Evolutionary conservation across 139 green algal species (phyloP), one percentile per base, ranked within the genome.

Genomic region (Chlorella sp.): DNA sequence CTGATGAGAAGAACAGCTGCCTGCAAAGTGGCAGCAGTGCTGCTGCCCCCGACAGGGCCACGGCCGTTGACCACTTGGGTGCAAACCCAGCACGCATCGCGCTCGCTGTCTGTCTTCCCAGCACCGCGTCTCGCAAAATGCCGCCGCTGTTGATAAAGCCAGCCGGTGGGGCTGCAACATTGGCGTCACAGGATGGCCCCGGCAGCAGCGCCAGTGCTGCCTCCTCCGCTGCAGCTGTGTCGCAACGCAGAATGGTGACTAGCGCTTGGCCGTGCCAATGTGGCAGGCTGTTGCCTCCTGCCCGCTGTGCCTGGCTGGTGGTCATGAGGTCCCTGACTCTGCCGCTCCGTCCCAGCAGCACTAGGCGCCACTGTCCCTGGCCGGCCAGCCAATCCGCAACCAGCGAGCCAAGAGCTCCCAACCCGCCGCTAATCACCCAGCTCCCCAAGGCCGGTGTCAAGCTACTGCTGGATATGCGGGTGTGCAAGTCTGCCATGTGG

Each of bases 71-170:
- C 11, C 87, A 42, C 82, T 94, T 95, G 41, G 89, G 77, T 1
- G 82, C 86, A 59, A 82, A 74, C 15, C 87, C 80, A 8, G 40
- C 59, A 2, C 88, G 79, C 33, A 90, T 43, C 27, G 25, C 68
- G 36, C 56, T 59, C 8, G 68, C 66, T 4, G 72, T 82, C 80
- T 94, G 89, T 17, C 79, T 83, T n/a, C 59, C n/a, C 2, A 90
- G 62, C 0, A 87, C 74, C 5, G 82, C 87, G 67, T 95, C 92
- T 1, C 66, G 69, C 31, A 95, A 73, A 15, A 91, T 79, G 11
- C 86, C 89, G 17, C 85, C 79, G 27, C 87, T 82, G 74, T 95
- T 86, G 23, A 93, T 64, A 25, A 94, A 42, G 8, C 79, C 68
- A 50, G 61, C 6, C 29, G 50, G 3, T 8, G 35, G 3, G 36